Evolutionary conservation across 23 red algal species (phyloP).

Genomic region (Pyropia haitanensis): DNA sequence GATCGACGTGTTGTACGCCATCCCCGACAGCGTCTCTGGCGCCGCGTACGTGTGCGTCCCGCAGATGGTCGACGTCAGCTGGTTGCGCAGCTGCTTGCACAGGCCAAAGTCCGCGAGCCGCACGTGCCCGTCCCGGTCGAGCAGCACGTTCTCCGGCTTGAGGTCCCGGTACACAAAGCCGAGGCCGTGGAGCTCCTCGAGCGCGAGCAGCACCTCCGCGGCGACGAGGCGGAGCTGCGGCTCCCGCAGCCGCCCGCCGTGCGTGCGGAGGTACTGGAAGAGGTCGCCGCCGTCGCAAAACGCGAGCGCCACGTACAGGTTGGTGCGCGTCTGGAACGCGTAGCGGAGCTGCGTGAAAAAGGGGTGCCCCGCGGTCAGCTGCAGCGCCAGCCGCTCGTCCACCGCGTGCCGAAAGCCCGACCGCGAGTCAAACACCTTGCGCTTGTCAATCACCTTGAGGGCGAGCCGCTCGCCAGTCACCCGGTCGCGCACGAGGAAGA

Average conservation of each 20-base stretch:
- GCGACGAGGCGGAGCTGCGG: constrained; percentile 34
- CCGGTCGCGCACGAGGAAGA: constrained; percentile 56
- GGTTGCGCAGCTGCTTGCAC: constrained; percentile 51
- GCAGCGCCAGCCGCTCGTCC: constrained; percentile 71
- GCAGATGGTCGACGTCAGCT: constrained; percentile 69
- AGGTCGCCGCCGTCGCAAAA: constrained; percentile 90
- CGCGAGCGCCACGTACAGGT: constrained; percentile 69
- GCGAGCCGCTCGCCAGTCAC: constrained; percentile 32
- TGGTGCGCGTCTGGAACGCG: constrained; percentile 74
- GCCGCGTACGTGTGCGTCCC: constrained; percentile 86
- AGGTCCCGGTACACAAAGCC: constrained; percentile 96
- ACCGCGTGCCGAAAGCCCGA: constrained; percentile 53
- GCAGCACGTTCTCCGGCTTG: constrained; percentile 94
- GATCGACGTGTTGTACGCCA: constrained; percentile 69
- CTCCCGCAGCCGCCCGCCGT: constrained; percentile 57
- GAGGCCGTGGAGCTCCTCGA: constrained; percentile 72
- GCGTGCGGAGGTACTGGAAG: constrained; percentile 51
- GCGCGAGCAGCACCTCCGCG: constrained; percentile 74
- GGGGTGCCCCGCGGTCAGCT: constrained; percentile 68
- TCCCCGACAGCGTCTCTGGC: constrained; percentile 71
- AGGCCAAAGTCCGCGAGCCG: constrained; percentile 94
- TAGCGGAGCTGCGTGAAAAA: constrained; percentile 64
- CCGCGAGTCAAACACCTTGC: constrained; percentile 42
- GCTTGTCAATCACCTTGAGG: constrained; percentile 69
- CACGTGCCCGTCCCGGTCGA: constrained; percentile 79